Conservation (phyloP, 345 rosid genomes). For the Eucalyptus tenuipes region DNA sequence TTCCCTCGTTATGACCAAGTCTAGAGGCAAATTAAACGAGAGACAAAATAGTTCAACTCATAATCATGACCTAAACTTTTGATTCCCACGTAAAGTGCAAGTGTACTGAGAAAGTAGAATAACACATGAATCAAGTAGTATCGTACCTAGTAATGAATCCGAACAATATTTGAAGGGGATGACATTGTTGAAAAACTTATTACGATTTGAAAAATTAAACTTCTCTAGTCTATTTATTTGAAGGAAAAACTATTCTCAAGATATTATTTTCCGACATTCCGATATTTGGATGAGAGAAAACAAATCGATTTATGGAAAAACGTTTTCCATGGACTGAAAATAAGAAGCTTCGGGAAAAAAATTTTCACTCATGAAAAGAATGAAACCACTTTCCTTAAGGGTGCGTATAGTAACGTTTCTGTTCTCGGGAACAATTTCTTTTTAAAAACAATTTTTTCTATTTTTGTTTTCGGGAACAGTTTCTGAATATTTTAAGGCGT, state of each 20-base stretch:
- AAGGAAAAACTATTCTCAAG: not conserved
- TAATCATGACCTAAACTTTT: not conserved
- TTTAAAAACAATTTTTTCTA: too few species aligned
- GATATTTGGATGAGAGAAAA: not conserved
- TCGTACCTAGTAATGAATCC: not conserved
- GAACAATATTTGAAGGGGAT: not conserved
- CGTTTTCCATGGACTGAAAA: not conserved
- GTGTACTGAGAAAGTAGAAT: not conserved
- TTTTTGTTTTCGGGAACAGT: too few species aligned
- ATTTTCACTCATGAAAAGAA: not conserved
- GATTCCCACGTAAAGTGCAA: not conserved
- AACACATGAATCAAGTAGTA: not conserved
- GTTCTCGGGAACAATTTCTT: rapidly evolving
- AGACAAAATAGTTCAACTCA: not conserved
- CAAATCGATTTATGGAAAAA: not conserved
- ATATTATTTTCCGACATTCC: not conserved
- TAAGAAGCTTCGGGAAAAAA: not conserved
- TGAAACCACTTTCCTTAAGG: not conserved
- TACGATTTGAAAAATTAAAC: not conserved
- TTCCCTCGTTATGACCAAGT: not conserved
- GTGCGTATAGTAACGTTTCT: too few species aligned
- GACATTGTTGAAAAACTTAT: not conserved
- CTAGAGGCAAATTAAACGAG: not conserved
- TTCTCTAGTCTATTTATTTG: not conserved
- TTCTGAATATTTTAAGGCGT: too few species aligned